phyloP scores from a whole-genome alignment of 768 basidiomycete species.

The Russula sp. region DNA sequence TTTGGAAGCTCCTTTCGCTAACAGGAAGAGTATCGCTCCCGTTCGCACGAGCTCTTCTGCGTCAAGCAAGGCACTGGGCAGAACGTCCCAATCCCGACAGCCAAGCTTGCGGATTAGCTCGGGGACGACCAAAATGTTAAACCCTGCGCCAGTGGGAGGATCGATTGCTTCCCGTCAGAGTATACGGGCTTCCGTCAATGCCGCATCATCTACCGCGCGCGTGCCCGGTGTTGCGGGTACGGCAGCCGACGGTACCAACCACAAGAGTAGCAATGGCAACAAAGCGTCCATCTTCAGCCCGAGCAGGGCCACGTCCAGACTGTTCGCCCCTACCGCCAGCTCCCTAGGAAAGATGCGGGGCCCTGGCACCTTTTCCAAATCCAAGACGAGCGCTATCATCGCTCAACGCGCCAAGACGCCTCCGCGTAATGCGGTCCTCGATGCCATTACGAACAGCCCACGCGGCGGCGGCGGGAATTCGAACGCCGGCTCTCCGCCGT shows the following conservation, averaged over 20 bases:
- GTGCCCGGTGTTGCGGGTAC: not conserved
- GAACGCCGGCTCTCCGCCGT: slow-evolving; percentile 23
- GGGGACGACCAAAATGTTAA: slow-evolving; percentile 18
- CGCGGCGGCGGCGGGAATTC: slow-evolving; percentile 18
- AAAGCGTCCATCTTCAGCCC: slow-evolving; percentile 29
- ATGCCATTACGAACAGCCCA: slow-evolving; percentile 39
- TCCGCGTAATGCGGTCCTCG: slow-evolving; percentile 33
- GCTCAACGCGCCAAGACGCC: slow-evolving; percentile 24
- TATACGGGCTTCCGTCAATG: slow-evolving; percentile 33
- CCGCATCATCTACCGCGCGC: not conserved
- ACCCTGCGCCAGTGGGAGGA: slow-evolving; percentile 18
- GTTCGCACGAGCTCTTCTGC: slow-evolving; percentile 12
- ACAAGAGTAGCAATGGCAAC: not conserved
- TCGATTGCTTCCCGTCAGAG: slow-evolving; percentile 22
- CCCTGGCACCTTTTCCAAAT: slow-evolving; percentile 9
- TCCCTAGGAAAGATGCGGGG: slow-evolving; percentile 28
- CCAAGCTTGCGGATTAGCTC: slow-evolving; percentile 16
- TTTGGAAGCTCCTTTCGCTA: not conserved
- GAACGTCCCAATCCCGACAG: slow-evolving; percentile 17
- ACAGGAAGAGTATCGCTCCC: slow-evolving; percentile 11
- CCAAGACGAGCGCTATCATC: slow-evolving; percentile 25
- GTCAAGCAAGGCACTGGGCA: slow-evolving; percentile 14
- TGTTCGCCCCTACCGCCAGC: slow-evolving; percentile 34
- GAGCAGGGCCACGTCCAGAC: slow-evolving; percentile 26
- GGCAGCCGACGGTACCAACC: not conserved